Base-by-base conservation (phyloP, 169 alveolate genomes). In the Cryptosporidium parvum region DNA sequence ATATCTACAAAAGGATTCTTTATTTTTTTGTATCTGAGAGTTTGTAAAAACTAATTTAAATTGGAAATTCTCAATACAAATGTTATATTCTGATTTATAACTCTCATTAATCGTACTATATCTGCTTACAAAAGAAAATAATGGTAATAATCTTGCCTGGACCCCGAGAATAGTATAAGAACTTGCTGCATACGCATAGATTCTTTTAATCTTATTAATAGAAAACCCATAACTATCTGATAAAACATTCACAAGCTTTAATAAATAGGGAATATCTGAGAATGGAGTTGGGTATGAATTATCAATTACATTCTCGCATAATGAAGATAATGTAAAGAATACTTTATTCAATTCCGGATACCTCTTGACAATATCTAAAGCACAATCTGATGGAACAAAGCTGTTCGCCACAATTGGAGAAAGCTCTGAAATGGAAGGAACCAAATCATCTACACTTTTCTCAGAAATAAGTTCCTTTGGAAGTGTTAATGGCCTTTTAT, bases 261-360 rank as follows among this genome's bases (percentile, higher is more conserved):
- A 29, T n/a, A 80, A 42, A 39, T 80, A 80, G 16, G 89, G 89
- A 1, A 62, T 39, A 42, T 80, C 75, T 44, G 89, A 80, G 39
- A 80, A 80, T 4, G 73, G 67, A 18, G 35, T 80, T 1, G 89
- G 89, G 42, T 62, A 80, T 33, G 89, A 80, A 58, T 61, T 65
- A 45, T 59, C 37, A 5, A 80, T 26, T 8, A 48, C 37, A 42
- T 62, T 26, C 16, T 62, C 73, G 45, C 89, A 80, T 12, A 80
- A 35, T 16, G 89, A 16, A 42, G 67, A 10, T 12, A 80, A 35
- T 58, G 89, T 80, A 29, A 37, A 35, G 62, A 42, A 80, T 37
- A 80, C 45, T 21, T 18, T 62, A 9, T 10, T 44, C 35, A 61
- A 51, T 26, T 45, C 73, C 5, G 80, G 48, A 16, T 56, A 16